phyloP scores from a whole-genome alignment of 495 filamentous ascomycete species.

The Peziza echinospora region DNA sequence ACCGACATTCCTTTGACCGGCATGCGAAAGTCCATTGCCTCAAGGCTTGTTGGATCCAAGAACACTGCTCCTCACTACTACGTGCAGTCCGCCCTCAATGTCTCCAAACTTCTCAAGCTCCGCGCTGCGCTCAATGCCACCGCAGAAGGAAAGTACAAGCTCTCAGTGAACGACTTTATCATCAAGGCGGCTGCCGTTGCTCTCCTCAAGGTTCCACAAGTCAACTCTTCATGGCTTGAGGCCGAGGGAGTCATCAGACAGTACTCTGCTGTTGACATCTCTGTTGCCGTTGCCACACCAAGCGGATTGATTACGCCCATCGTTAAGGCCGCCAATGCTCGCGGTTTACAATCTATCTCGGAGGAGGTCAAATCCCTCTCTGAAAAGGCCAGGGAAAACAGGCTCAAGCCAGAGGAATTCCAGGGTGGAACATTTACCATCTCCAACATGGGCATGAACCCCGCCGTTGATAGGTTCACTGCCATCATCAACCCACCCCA shows the following conservation, averaged over 20 bases:
- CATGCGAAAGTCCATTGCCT: conserved; percentile 97
- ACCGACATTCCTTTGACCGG: conserved; percentile 65
- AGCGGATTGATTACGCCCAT: conserved; percentile 93
- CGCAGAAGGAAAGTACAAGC: conserved; percentile 83
- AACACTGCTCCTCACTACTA: conserved; percentile 96
- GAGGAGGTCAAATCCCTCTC: conserved; percentile 79
- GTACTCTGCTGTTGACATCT: conserved; percentile 76
- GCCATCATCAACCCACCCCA: conserved; percentile 99
- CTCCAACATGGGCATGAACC: conserved; percentile 99
- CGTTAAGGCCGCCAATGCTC: conserved; percentile 62
- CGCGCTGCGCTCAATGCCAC: conserved; percentile 80
- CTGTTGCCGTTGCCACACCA: conserved; percentile 85
- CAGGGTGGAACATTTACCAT: conserved; percentile 98
- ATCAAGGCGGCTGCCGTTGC: conserved; percentile 87
- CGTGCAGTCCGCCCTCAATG: conserved; percentile 68
- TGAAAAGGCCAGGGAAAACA: conserved; percentile 86
- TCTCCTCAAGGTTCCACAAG: conserved; percentile 75
- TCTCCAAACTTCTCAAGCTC: conserved; percentile 84
- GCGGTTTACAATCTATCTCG: conserved; percentile 73
- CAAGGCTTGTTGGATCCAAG: conserved; percentile 68
- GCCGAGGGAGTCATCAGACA: conserved; percentile 71
- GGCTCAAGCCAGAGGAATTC: conserved; percentile 98
- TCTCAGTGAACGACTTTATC: conserved; percentile 97
- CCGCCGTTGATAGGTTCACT: conserved; percentile 91
- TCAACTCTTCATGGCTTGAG: conserved; percentile 86